phyloP scores from a whole-genome alignment of 1,139 yeast genomes.

The Yamadazyma triangularis region DNA sequence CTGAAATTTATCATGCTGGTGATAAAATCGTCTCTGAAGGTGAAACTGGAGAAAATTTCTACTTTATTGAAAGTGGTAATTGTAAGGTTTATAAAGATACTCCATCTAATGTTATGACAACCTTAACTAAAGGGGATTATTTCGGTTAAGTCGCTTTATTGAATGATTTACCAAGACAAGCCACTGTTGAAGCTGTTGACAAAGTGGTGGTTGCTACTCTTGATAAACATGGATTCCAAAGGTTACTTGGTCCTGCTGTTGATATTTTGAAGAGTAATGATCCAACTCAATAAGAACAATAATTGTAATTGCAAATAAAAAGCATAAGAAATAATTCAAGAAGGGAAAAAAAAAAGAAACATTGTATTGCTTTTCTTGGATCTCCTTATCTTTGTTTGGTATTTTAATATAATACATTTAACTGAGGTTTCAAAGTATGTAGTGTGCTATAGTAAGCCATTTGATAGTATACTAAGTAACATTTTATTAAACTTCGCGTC shows the following conservation, averaged over 20 bases:
- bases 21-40: conserved; percentile 81
- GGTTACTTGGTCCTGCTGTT: conserved; percentile 90
- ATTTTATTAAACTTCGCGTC: too few species aligned
- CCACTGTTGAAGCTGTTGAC: conserved; percentile 78
- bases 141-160: conserved; percentile 94
- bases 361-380: too few species aligned
- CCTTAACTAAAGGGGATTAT: conserved; percentile 77
- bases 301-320: too few species aligned
- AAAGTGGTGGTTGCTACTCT: conserved; percentile 83
- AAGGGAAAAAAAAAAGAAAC: too few species aligned
- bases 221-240: conserved; percentile 88
- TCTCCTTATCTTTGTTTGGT: too few species aligned
- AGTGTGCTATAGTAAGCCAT: too few species aligned
- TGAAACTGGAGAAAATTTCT: conserved; percentile 87
- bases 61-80: conserved; percentile 81
- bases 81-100: conserved; percentile 63
- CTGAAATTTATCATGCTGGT: conserved; percentile 70
- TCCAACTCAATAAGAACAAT: conserved; percentile 51
- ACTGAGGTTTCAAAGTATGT: too few species aligned
- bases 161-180: conserved; percentile 91
- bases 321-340: too few species aligned
- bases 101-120: conserved; percentile 53
- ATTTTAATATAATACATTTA: too few species aligned
- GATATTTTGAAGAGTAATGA: conserved; percentile 74
- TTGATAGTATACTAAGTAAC: too few species aligned